Conservation (phyloP, 2,329 filamentous ascomycete genomes). For the Tolypocladium cylindrosporum region DNA sequence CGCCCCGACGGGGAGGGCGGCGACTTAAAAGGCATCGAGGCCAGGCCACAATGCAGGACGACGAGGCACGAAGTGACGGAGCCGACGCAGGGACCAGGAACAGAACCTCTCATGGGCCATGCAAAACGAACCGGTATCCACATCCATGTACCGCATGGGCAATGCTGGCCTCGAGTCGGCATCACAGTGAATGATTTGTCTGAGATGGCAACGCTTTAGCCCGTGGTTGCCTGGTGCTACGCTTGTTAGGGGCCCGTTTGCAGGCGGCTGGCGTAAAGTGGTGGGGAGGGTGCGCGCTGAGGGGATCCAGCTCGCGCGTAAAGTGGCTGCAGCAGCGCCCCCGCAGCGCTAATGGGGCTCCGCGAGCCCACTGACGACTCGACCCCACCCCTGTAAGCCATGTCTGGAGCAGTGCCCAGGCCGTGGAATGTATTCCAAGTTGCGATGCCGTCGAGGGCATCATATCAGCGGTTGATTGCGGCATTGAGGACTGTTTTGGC, state of each 20-base stretch:
- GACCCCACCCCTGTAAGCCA: constrained; percentile 9
- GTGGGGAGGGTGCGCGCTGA: not conserved
- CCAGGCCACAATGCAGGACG: not conserved
- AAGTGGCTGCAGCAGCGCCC: constrained; percentile 6
- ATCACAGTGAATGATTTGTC: not conserved
- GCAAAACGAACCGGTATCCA: not conserved
- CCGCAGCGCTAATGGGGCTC: not conserved
- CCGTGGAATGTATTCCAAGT: not conserved
- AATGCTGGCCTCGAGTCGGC: not conserved
- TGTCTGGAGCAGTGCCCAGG: not conserved
- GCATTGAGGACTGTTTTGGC: not conserved
- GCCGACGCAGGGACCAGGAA: not conserved
- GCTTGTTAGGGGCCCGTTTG: too few relatives aligned
- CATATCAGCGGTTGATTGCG: not conserved
- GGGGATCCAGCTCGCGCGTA: constrained; percentile 4
- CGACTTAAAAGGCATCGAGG: not conserved
- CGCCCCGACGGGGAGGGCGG: not conserved
- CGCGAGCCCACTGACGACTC: constrained; percentile 1
- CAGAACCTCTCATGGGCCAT: not conserved
- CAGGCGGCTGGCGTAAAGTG: constrained; percentile 1
- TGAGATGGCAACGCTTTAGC: not conserved
- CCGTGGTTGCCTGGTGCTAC: not conserved
- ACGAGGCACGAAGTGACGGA: not conserved
- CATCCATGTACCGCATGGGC: not conserved
- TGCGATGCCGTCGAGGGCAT: not conserved